Conservation (phyloP, 2,329 filamentous ascomycete genomes). For the Lasiodiplodia gonubiensis region DNA sequence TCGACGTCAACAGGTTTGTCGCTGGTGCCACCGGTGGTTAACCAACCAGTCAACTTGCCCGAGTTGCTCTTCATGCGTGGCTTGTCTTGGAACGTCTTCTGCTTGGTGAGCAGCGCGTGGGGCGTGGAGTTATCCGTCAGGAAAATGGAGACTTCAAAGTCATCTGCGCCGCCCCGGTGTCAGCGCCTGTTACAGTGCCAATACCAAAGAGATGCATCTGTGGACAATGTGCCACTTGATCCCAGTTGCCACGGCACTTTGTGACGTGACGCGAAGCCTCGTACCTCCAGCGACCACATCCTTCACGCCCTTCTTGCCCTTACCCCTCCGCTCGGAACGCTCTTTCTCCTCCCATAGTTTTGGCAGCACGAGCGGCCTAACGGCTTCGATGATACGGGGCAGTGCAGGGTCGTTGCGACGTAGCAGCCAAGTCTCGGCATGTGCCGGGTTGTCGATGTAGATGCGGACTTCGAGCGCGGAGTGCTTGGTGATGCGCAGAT, state of each 20-base stretch:
- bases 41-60: slow-evolving; percentile 54
- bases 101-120: slow-evolving; percentile 84
- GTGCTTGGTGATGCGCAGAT: slow-evolving; percentile 88
- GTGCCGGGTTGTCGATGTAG: slow-evolving; percentile 88
- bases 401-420: slow-evolving; percentile 77
- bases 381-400: slow-evolving; percentile 79
- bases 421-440: slow-evolving; percentile 83
- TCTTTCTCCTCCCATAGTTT: slow-evolving; percentile 88
- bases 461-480: slow-evolving; percentile 97
- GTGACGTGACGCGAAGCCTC: neutral
- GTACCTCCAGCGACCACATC: slow-evolving; percentile 83
- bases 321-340: slow-evolving; percentile 63
- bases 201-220: neutral
- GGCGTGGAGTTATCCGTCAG: slow-evolving; percentile 78
- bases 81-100: slow-evolving; percentile 69
- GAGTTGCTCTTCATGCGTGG: slow-evolving; percentile 52
- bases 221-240: neutral
- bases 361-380: slow-evolving; percentile 84
- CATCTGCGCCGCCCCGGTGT: slow-evolving; percentile 64
- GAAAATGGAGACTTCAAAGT: slow-evolving; percentile 95
- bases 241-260: neutral
- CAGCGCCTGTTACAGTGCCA: neutral
- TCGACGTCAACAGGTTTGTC: slow-evolving; percentile 51
- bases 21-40: slow-evolving; percentile 44
- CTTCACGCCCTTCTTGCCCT: slow-evolving; percentile 77